phyloP scores from a whole-genome alignment of 441 rosid genomes.

The Erodium moschatum region DNA sequence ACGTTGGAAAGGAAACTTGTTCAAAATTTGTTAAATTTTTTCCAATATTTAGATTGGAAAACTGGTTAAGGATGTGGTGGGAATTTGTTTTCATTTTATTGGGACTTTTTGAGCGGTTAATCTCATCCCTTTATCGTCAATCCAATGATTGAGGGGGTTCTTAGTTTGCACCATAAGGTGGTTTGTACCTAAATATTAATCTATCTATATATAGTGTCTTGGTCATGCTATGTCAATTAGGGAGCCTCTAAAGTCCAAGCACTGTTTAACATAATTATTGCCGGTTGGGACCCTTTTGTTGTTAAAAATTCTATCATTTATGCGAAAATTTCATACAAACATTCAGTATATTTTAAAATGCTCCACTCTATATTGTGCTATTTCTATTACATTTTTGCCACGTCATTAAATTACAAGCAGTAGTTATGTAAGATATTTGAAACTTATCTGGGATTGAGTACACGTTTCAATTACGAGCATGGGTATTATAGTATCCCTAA shows the following conservation, averaged over 20 bases:
- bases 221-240: background rate
- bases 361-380: background rate
- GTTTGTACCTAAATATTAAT: too few relatives aligned
- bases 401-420: background rate
- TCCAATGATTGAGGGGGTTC: too few relatives aligned
- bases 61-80: too few relatives aligned
- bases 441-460: background rate
- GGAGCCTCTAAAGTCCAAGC: background rate
- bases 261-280: background rate
- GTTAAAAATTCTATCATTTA: background rate
- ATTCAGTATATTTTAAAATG: background rate
- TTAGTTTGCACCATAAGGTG: too few relatives aligned
- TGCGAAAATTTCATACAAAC: background rate
- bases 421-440: background rate
- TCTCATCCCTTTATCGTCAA: too few relatives aligned
- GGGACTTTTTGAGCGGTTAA: too few relatives aligned
- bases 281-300: background rate
- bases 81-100: too few relatives aligned
- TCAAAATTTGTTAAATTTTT: too few relatives aligned
- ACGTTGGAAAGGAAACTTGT: too few relatives aligned
- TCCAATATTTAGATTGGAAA: too few relatives aligned
- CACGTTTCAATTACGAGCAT: slow-evolving; percentile 1
- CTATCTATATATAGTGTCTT: background rate
- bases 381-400: background rate
- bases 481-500: background rate